These are phyloP conservation scores for Corchorus olitorius DNA, from an alignment of 345 rosid genomes.

Conservation along the genomic window DNA sequence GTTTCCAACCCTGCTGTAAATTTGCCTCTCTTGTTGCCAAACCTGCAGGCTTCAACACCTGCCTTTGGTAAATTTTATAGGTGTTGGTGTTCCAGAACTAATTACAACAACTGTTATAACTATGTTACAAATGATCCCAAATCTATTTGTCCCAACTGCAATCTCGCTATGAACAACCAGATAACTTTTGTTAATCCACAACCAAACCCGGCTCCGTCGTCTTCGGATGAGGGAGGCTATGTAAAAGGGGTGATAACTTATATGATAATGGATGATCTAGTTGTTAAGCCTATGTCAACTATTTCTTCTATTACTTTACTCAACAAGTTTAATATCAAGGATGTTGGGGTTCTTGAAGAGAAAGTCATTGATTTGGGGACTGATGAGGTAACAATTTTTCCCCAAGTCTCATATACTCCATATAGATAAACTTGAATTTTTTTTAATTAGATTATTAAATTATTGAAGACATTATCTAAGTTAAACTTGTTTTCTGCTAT, in stretches of 20 bases:
- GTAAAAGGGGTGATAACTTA: conserved; percentile 1
- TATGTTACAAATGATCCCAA: background rate
- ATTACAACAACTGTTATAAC: background rate
- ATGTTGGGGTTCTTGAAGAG: conserved; percentile 8
- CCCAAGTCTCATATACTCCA: too few relatives aligned
- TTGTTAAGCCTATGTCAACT: background rate
- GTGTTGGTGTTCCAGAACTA: background rate
- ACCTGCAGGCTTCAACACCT: background rate
- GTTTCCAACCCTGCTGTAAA: background rate
- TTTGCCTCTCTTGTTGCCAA: conserved; percentile 10
- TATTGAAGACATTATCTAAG: background rate
- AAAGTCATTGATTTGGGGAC: background rate
- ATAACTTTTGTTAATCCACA: background rate
- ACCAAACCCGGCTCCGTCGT: too few relatives aligned
- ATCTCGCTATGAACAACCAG: background rate
- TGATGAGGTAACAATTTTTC: background rate
- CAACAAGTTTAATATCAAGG: background rate
- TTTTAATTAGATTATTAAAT: background rate
- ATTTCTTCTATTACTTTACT: background rate
- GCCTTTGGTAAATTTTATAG: background rate
- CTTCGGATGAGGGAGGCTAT: background rate
- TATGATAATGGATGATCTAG: conserved; percentile 8
- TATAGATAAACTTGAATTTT: too few relatives aligned
- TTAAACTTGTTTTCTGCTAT: background rate
- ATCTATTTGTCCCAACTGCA: background rate